Conservation (phyloP, 495 filamentous ascomycete species). For the Letharia lupina region DNA sequence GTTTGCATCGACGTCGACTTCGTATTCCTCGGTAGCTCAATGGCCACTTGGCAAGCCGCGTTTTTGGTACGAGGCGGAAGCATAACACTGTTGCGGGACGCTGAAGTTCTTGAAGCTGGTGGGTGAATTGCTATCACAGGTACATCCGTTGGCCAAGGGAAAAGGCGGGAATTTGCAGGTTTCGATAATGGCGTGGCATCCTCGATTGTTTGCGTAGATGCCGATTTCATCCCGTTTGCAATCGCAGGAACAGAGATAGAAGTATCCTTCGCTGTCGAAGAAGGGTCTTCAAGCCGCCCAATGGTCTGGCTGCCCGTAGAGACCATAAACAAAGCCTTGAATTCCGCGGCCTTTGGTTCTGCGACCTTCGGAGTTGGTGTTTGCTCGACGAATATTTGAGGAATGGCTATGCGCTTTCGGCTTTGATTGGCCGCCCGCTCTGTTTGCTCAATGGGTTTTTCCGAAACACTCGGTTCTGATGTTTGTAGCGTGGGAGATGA, state of each 20-base stretch:
- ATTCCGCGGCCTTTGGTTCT: slow-evolving; percentile 28
- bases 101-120: slow-evolving; percentile 54
- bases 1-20: slow-evolving; percentile 67
- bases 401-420: slow-evolving; percentile 50
- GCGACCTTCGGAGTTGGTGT: slow-evolving; percentile 6
- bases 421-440: slow-evolving; percentile 52
- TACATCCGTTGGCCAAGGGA: slow-evolving; percentile 34
- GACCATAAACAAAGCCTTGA: slow-evolving; percentile 47
- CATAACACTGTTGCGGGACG: slow-evolving; percentile 50
- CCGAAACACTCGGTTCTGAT: slow-evolving; percentile 33
- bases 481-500: slow-evolving; percentile 54
- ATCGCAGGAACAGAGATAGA: slow-evolving; percentile 17
- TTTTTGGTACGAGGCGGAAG: slow-evolving; percentile 59
- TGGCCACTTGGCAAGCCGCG: slow-evolving; percentile 45
- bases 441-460: slow-evolving; percentile 30
- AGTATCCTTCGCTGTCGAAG: slow-evolving; percentile 51
- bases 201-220: slow-evolving; percentile 68
- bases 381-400: slow-evolving; percentile 25
- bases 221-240: slow-evolving; percentile 39
- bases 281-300: slow-evolving; percentile 57
- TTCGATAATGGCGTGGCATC: slow-evolving; percentile 24
- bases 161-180: slow-evolving; percentile 24
- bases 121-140: slow-evolving; percentile 61
- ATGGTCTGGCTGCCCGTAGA: slow-evolving; percentile 66
- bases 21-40: slow-evolving; percentile 31